These are phyloP conservation scores for Pichia sp. DNA, from an alignment of 1,139 yeast species.

Conservation along the genomic window DNA sequence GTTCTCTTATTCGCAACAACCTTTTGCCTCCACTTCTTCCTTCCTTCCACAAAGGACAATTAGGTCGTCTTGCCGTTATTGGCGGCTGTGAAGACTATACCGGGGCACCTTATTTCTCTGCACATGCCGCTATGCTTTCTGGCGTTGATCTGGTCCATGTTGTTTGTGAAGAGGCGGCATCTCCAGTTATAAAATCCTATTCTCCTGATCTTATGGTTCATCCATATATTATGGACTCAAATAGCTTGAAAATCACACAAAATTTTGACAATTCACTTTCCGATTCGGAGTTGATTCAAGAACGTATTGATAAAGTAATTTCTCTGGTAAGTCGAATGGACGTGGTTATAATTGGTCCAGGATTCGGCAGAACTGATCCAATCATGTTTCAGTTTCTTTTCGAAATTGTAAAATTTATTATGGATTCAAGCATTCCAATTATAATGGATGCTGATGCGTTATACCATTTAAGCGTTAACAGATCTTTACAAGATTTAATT, in stretches of 20 bases:
- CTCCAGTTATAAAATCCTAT: conserved; percentile 74
- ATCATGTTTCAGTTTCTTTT: conserved; percentile 58
- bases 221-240: conserved; percentile 56
- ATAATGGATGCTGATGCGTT: conserved; percentile 89
- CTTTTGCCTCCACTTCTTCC: conserved; percentile 74
- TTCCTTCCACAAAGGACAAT: conserved; percentile 80
- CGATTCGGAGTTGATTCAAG: conserved; percentile 33
- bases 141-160: conserved; percentile 91
- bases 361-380: conserved; percentile 71
- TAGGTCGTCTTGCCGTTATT: conserved; percentile 76
- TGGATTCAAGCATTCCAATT: conserved; percentile 44
- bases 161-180: conserved; percentile 75
- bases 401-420: conserved; percentile 44
- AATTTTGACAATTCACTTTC: background rate
- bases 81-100: conserved; percentile 97
- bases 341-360: conserved; percentile 87
- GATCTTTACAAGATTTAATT: conserved; percentile 38
- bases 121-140: conserved; percentile 73
- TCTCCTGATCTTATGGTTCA: conserved; percentile 96
- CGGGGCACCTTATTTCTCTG: conserved; percentile 92
- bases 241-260: background rate
- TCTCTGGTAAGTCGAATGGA: too few relatives aligned
- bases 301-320: conserved; percentile 47
- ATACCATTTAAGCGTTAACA: conserved; percentile 33
- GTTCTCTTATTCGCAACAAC: conserved; percentile 14